Evolutionary conservation across 345 rosid species (phyloP).

Genomic region (Populus ilicifolia): DNA sequence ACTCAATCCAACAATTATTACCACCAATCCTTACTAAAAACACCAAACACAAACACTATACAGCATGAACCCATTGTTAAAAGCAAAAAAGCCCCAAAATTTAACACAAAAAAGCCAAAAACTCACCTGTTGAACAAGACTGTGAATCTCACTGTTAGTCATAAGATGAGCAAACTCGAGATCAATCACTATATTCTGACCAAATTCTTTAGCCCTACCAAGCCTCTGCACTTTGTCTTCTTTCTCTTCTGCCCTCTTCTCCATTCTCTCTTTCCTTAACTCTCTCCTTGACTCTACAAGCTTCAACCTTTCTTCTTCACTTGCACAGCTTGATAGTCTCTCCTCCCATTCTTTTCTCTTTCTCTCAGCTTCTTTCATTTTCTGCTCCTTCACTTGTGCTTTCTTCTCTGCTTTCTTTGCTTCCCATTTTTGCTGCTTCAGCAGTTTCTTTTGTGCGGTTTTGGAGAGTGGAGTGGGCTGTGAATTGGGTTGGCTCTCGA

Average conservation of each 20-base stretch:
- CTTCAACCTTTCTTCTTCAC: slow-evolving; percentile 32
- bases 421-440: slow-evolving; percentile 71
- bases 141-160: slow-evolving; percentile 67
- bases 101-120: background rate
- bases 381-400: slow-evolving; percentile 64
- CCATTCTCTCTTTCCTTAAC: slow-evolving; percentile 70
- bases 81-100: background rate
- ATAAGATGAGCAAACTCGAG: slow-evolving; percentile 78
- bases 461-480: slow-evolving; percentile 45
- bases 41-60: background rate
- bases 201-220: slow-evolving; percentile 50
- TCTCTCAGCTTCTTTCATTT: slow-evolving; percentile 59
- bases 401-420: slow-evolving; percentile 89
- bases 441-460: slow-evolving; percentile 72
- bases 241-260: slow-evolving; percentile 64
- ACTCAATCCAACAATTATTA: background rate
- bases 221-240: slow-evolving; percentile 56
- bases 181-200: slow-evolving; percentile 76
- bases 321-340: slow-evolving; percentile 27
- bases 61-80: background rate
- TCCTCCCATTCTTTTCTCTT: slow-evolving; percentile 61
- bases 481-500: slow-evolving; percentile 10
- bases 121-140: slow-evolving; percentile 83
- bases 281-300: slow-evolving; percentile 63
- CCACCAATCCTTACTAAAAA: background rate